A percentile compares a stretch with the other conserved stretches of the same genome.
Evolutionary conservation across 2,329 filamentous ascomycete genomes (phyloP).

Genomic region (Onygenales sp.): DNA sequence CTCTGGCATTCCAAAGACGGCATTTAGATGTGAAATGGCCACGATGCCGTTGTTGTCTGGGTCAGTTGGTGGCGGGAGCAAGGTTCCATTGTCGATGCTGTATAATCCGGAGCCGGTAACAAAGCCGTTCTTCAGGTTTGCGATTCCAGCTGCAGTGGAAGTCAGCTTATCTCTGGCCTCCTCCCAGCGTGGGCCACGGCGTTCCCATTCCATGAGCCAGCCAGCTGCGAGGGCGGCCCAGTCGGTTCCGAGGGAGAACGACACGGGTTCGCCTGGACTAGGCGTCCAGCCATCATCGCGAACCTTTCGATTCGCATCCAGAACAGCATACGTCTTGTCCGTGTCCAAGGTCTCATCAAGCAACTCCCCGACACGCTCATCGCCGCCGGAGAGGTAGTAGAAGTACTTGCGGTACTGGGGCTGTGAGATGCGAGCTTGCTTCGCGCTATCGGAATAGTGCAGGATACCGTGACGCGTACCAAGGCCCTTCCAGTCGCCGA

Average conservation of each 20-base stretch:
- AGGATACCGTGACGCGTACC: conserved; percentile 55
- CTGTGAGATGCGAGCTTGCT: conserved; percentile 53
- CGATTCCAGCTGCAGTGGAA: conserved; percentile 42
- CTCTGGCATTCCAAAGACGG: conserved; percentile 51
- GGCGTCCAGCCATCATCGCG: conserved; percentile 44
- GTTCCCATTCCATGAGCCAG: conserved; percentile 54
- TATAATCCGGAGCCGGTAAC: conserved; percentile 48
- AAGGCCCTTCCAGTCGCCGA: conserved; percentile 49
- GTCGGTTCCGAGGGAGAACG: conserved; percentile 49
- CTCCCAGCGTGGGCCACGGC: conserved; percentile 44
- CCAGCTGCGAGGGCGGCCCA: conserved; percentile 48
- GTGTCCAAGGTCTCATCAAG: conserved; percentile 44
- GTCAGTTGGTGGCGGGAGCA: conserved; percentile 45
- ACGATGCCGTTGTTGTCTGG: conserved; percentile 44
- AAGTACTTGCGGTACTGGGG: conserved; percentile 49
- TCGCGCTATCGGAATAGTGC: conserved; percentile 52
- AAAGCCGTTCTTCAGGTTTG: conserved; percentile 48
- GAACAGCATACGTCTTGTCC: conserved; percentile 42
- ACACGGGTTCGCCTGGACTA: conserved; percentile 32
- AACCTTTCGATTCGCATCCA: conserved; percentile 52
- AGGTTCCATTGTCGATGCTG: conserved; percentile 39
- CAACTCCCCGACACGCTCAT: conserved; percentile 49
- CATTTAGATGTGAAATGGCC: conserved; percentile 46
- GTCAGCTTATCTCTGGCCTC: conserved; percentile 44
- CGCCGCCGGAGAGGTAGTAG: conserved; percentile 47